Conservation (phyloP, 2,329 filamentous ascomycete genomes). For the Penicillium glabrum region DNA sequence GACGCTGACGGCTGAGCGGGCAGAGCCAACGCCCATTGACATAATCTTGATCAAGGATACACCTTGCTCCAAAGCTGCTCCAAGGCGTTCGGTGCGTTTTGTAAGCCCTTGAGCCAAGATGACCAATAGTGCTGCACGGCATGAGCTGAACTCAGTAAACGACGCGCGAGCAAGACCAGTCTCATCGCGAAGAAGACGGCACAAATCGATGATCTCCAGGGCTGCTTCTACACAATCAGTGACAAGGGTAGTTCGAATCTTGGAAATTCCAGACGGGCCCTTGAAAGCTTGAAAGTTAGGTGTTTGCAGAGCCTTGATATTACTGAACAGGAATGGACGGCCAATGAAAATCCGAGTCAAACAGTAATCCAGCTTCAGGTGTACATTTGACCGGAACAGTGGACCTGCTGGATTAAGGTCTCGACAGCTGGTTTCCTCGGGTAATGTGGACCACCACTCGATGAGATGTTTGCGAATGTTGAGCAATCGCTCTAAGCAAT, state of each 20-base stretch:
- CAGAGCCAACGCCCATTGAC: slow-evolving; percentile 54
- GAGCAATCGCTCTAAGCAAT: slow-evolving; percentile 42
- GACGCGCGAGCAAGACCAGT: slow-evolving; percentile 56
- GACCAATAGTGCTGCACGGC: slow-evolving; percentile 55
- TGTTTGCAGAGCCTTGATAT: slow-evolving; percentile 29
- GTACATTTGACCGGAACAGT: slow-evolving; percentile 51
- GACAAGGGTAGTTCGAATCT: slow-evolving; percentile 44
- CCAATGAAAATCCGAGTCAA: slow-evolving; percentile 56
- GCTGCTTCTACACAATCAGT: slow-evolving; percentile 56
- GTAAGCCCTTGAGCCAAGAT: slow-evolving; percentile 42
- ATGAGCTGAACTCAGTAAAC: slow-evolving; percentile 58
- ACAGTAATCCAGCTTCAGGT: slow-evolving; percentile 55
- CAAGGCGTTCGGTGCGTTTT: slow-evolving; percentile 43
- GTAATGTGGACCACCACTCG: slow-evolving; percentile 45
- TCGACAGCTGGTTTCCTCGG: slow-evolving; percentile 39
- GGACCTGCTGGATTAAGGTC: slow-evolving; percentile 44
- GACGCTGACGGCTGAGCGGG: slow-evolving; percentile 54
- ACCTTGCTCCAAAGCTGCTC: slow-evolving; percentile 50
- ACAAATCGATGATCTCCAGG: slow-evolving; percentile 52
- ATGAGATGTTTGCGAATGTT: slow-evolving; percentile 39
- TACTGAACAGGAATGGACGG: slow-evolving; percentile 54
- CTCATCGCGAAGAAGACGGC: slow-evolving; percentile 51
- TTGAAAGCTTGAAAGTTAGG: slow-evolving; percentile 25
- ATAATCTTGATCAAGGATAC: slow-evolving; percentile 55
- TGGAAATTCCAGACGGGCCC: slow-evolving; percentile 31